A percentile compares a stretch with the other conserved stretches of the same genome.
These are phyloP conservation scores for Ochromonas danica DNA, from an alignment of 108 stramenopile genomes.

Conservation along the genomic window DNA sequence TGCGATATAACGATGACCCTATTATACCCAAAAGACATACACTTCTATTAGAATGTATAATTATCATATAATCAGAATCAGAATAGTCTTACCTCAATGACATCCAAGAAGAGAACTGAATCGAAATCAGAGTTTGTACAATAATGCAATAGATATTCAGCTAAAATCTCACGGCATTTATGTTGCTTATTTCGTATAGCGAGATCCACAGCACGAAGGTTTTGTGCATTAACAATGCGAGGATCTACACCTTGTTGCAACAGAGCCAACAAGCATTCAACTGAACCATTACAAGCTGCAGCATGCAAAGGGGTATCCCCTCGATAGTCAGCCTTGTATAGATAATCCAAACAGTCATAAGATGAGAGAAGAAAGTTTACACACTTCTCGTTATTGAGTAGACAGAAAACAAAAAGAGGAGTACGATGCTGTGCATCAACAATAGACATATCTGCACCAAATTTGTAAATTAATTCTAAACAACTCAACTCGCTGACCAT, in stretches of 20 bases:
- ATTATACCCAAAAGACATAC: constrained; percentile 23
- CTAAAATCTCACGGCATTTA: constrained; percentile 40
- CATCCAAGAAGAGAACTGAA: constrained; percentile 55
- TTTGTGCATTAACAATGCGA: constrained; percentile 48
- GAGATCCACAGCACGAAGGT: constrained; percentile 52
- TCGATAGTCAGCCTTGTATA: constrained; percentile 40
- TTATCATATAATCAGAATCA: constrained; percentile 35
- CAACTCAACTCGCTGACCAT: constrained; percentile 45
- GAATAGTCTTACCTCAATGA: constrained; percentile 46
- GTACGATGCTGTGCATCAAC: constrained; percentile 48
- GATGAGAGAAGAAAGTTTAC: constrained; percentile 54
- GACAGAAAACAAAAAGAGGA: constrained; percentile 56
- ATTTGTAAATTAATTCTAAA: constrained; percentile 49
- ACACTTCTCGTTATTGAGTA: constrained; percentile 49
- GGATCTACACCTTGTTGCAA: constrained; percentile 53
- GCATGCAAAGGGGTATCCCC: constrained; percentile 62
- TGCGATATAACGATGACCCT: not conserved
- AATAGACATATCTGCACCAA: constrained; percentile 46
- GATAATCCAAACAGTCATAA: constrained; percentile 34
- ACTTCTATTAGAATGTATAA: constrained; percentile 18
- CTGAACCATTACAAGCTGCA: constrained; percentile 57
- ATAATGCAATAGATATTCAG: constrained; percentile 58
- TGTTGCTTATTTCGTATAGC: constrained; percentile 42
- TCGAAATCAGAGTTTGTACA: constrained; percentile 53
- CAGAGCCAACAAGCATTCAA: constrained; percentile 50